Conservation (phyloP, 306 rosid species). For the Gillenia trifoliata region DNA sequence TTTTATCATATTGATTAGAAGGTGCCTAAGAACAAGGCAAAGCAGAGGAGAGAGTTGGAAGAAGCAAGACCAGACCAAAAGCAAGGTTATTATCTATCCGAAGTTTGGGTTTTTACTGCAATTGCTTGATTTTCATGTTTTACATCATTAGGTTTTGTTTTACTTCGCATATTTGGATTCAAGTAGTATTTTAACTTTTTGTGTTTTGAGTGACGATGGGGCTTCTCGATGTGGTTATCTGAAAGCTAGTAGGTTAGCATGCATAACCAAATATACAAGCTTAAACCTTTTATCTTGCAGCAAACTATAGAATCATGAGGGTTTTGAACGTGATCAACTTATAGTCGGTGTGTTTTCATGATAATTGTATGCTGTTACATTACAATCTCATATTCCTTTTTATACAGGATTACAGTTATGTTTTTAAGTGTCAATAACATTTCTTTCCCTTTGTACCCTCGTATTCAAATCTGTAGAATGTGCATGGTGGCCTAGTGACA, state of each 20-base stretch:
- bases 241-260: background rate
- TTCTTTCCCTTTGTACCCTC: conserved; percentile 11
- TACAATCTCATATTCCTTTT: background rate
- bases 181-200: background rate
- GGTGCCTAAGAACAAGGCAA: conserved; percentile 51
- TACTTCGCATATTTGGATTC: background rate
- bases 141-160: background rate
- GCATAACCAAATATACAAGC: background rate
- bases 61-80: conserved; percentile 51
- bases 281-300: background rate
- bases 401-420: background rate
- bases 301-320: background rate
- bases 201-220: background rate
- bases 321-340: background rate
- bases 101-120: conserved; percentile 5
- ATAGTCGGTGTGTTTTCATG: background rate
- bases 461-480: background rate
- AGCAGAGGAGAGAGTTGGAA: conserved; percentile 50
- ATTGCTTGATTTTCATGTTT: background rate
- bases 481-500: conserved; percentile 20
- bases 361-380: background rate
- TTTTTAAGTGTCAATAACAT: conserved; percentile 2
- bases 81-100: conserved; percentile 63
- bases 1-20: conserved; percentile 24
- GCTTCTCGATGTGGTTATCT: background rate